Base-by-base conservation (phyloP, 257 asterid genomes). In the Forsythia suspensa region DNA sequence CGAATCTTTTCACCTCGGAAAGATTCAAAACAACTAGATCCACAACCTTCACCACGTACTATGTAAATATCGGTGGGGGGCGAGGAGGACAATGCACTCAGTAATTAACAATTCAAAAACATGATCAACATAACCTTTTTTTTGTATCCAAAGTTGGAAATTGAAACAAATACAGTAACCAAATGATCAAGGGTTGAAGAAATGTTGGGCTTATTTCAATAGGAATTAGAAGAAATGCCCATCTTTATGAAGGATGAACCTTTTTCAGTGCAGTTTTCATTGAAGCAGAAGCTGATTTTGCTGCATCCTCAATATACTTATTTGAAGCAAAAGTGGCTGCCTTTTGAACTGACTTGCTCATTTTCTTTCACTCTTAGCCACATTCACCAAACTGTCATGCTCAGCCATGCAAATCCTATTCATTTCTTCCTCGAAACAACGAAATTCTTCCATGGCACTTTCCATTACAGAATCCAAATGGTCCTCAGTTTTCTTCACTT, bases 391-490 rank as follows among this genome's bases (percentile, higher is more conserved):
- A 39, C 90, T 36, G 69, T 83, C 85, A 84, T 87, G 80, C 83
- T 95, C 95, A 8, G 83, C 83, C 73, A 37, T 46, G 40, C 83
- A 82, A 18, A 82, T 71, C 12, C 84, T 41, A 59, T 89, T 81
- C 97, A 93, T 91, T 41, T 92, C 98, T 89, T 88, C 97, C 81
- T 93, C 97, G 79, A 95, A 93, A 4, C 76, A 85, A 10, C 85
- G 85, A 74, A 88, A 93, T 44, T 95, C 99, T 4, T 87, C 97
- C 99, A 93, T 93, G 82, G 99, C 98, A 68, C 87, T 85, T 42
- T 95, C 99, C 98, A 95, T 95, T 1, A 76, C 95, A 5, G 95
- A 89, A 29, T 93, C 92, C 3, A 93, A 82, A 44, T 90, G 82
- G 4, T 86, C 89, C 79, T 95, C 98, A 4, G 95, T 46, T 46